Evolutionary conservation across 2,329 filamentous ascomycete genomes (phyloP), one percentile per base, ranked within the genome.

Genomic region (Fusarium chlamydosporum): DNA sequence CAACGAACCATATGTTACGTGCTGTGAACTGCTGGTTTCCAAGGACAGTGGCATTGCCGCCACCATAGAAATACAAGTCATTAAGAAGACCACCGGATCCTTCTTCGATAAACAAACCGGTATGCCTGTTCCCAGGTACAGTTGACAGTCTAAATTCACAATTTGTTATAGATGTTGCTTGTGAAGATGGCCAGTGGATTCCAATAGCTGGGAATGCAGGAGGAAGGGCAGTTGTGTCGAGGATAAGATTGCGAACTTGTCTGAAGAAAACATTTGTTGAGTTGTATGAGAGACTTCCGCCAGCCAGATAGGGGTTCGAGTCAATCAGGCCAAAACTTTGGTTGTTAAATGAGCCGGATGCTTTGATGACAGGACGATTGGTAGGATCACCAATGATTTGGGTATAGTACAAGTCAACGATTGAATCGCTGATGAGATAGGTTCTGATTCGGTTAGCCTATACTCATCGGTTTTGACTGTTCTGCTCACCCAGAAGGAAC

Each of bases 401-500:
- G 2, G 92, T 94, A 76, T 93, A 93, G 81, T 94, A 96, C 79
- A 90, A 89, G 75, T 91, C 88, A 41, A 92, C 79, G 62, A 96
- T 88, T 7, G 92, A 91, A 67, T 82, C 84, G 51, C 87, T 91
- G 64, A 95, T 88, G 7, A 90, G 73, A 74, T 95, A 96, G 4
- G 90, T 94, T 43, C 79, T 80, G 34, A 4, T 6, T 10, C 8
- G 11, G 31, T 61, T 65, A 58, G 69, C 23, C 27, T 56, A 13
- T 29, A 13, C 60, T 27, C 10, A 59, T 52, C 13, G 42, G 12
- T 9, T 31, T 11, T 62, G 37, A 50, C 74, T 71, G 50, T 72
- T 74, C 18, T 69, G 11, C 76, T 50, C 52, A 80, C 79, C 78
- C 79, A 9, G 77, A 58, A n/a, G 79, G 79, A 33, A 80, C 76